Evolutionary conservation across 768 basidiomycete genomes (phyloP), one percentile per base, ranked within the genome.

Genomic region (Hypsizygus marmoreus): DNA sequence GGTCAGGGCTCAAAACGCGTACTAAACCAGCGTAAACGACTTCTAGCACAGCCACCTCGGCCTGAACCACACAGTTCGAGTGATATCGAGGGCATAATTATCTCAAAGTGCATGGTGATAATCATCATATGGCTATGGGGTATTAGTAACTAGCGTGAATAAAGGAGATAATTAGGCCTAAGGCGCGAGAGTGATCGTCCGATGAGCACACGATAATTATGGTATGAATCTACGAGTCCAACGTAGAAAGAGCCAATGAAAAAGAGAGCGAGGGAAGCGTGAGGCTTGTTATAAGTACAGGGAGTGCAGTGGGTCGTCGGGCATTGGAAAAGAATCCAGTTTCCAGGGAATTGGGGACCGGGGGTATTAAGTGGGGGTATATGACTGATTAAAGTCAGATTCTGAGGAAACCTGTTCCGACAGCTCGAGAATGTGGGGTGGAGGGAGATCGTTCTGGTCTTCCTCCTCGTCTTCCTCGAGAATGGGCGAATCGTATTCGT

Each of bases 391-490:
- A 43, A 56, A 45, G 24, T 54, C 46, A 17, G 40, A 11, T 36
- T 54, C 44, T 30, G 46, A 41, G 29, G 53, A 40, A 47, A 36
- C 10, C 37, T 49, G 56, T 36, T 52, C 53, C 28, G 56, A n/a
- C n/a, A n/a, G 30, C 50, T 47, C 49, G 16, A 32, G 50, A 43
- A 43, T 46, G 12, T 40, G 49, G 36, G 55, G 45, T 50, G 36
- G 38, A 40, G 37, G 50, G 29, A 57, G 34, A 25, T 41, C 50
- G 24, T 49, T 39, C 40, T 56, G 54, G 11, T 54, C 53, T n/a
- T 73, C 77, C 32, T 82, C 83, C 47, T 84, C 82, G 28, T 81
- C 83, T 56, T 84, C 85, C 61, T 87, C 86, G 13, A 75, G 66
- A 47, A 88, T 85, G 22, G 85, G 77, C 25, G 75, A 76, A 47